Evolutionary conservation across 1,284 basidiomycete species (phyloP), one percentile per base, ranked within the genome.

Genomic region (Apiotrichum brassicae): DNA sequence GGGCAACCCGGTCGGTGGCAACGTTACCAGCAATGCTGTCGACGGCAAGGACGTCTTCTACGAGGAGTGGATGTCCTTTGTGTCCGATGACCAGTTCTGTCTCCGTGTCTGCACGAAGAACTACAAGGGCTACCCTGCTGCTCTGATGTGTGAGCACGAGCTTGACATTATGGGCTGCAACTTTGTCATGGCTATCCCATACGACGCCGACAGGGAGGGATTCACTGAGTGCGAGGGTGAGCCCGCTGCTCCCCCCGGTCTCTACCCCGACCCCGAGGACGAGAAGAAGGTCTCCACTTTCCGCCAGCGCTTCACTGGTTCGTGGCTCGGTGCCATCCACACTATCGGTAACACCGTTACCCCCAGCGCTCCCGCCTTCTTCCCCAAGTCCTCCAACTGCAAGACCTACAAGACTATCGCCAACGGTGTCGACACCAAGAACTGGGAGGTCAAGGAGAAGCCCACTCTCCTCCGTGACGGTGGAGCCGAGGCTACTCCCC

Each of bases 1-100:
- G 51, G 76, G 76, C 35, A 77, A 77, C 70, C 76, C 76, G 23
- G 63, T 75, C 44, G 76, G 76, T 26, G 76, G 76, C 33, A 76
- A 76, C 59, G 76, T 76, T 45, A 76, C 76, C 30, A 72, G 73
- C 25, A 76, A 76, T 64, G 72, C 67, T 57, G 57, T 73, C 26
- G 63, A 63, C 9, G 76, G 76, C n/a, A 40, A 60, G 30, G 76
- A 77, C 45, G 75, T 75, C 22, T 73, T 71, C 56, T 77, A 77
- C 70, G 65, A 76, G 62, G 75, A 77, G 60, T 76, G 76, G 76
- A 76, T 70, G 67, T 62, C 58, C 20, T 68, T 68, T 47, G 61
- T 49, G 63, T 70, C 57, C n/a, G 63, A 66, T 60, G 60, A 66
- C 56, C 61, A 68, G 48, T 74, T 68, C 67, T 74, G 72, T 56